Evolutionary conservation across 2,329 filamentous ascomycete genomes (phyloP), one percentile per base, ranked within the genome.

Genomic region (Beauveria varroae): DNA sequence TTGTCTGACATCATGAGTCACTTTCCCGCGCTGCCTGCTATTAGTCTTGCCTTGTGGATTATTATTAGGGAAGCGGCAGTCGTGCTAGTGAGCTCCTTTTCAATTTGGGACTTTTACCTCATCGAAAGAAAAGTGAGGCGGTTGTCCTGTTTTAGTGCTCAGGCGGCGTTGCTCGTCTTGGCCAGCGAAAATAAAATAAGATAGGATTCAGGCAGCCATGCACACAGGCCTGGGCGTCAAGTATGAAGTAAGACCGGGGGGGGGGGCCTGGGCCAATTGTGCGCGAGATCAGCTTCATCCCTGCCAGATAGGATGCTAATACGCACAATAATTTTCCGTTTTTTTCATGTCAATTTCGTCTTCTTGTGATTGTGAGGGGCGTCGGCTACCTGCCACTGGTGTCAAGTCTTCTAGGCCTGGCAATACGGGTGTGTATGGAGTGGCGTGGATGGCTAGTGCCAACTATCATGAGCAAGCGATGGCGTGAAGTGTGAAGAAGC

Each of bases 191-290:
- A 41, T 37, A 26, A n/a, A 34, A 20, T 57, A 10, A 52, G 37
- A 51, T 41, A 34, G 43, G 24, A 46, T 53, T 60, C 57, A 60
- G 57, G 57, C 57, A 60, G 49, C 57, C 50, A 60, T 60, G 28
- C 34, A 9, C 34, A 41, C 26, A 20, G 34, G 56, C 46, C 56
- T 59, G 47, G 56, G 56, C 34, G 47, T 28, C 56, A 51, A 50
- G 28, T 24, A 14, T 16, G 22, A 50, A 22, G 40, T 20, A 26
- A 22, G 44, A 41, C 55, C 44, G 41, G 55, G 55, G 55, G 20
- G 26, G 55, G 55, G 20, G 26, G 55, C 44, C 22, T 26, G 22
- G 22, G 34, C 56, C 30, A 44, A 51, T 34, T 43, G 12, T 40
- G 44, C 57, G 41, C 49, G 18, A 52, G 57, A 60, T 53, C 40